A percentile compares a stretch with the other conserved stretches of the same genome.
Evolutionary conservation across 306 rosid genomes (phyloP).

Genomic region (Benincasa hispida): DNA sequence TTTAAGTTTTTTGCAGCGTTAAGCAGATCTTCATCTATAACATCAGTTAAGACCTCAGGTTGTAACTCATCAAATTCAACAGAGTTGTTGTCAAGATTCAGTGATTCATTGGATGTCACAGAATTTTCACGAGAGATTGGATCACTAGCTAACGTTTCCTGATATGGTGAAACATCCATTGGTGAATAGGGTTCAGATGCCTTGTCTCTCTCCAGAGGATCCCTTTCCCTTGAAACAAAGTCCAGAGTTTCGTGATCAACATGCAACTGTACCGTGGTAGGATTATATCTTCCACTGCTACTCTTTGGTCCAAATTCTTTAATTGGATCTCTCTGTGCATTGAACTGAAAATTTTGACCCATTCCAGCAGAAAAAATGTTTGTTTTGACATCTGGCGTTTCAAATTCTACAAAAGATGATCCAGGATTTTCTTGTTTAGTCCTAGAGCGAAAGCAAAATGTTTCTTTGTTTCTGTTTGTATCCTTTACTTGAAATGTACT

Average conservation of each 20-base stretch:
- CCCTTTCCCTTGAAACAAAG: constrained; percentile 30
- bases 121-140: constrained; percentile 45
- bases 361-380: constrained; percentile 18
- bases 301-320: constrained; percentile 37
- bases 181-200: constrained; percentile 60
- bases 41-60: constrained; percentile 25
- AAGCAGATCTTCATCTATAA: constrained; percentile 56
- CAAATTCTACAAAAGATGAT: constrained; percentile 42
- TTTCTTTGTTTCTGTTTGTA: constrained; percentile 10
- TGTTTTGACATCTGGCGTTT: constrained; percentile 29
- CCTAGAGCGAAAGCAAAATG: constrained; percentile 32
- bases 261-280: constrained; percentile 28
- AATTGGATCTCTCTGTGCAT: constrained; percentile 35
- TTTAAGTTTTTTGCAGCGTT: constrained; percentile 29
- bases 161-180: constrained; percentile 85
- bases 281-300: constrained; percentile 36
- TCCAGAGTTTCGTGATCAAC: constrained; percentile 35
- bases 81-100: constrained; percentile 21
- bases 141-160: constrained; percentile 45
- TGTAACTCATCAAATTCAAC: constrained; percentile 21
- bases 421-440: constrained; percentile 32
- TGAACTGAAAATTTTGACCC: constrained; percentile 30
- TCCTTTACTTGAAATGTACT: constrained; percentile 17
- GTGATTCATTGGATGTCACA: constrained; percentile 41
- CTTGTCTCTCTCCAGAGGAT: constrained; percentile 27